Base-by-base conservation (phyloP, 768 basidiomycete genomes). In the Paxillus rubicundulus region DNA sequence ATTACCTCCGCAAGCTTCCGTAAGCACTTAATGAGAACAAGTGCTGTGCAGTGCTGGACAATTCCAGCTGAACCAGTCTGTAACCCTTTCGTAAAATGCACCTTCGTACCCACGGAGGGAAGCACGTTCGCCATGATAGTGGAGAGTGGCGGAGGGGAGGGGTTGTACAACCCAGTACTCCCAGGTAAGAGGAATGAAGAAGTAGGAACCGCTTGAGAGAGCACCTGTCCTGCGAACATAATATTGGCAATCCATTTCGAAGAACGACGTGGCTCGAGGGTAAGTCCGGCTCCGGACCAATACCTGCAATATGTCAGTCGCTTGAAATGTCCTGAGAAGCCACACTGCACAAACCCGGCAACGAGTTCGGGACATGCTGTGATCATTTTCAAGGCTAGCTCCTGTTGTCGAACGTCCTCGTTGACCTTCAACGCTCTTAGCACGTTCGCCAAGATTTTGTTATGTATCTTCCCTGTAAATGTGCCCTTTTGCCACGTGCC, bases 161-260 rank as follows among this genome's bases (percentile, higher is more conserved):
- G 84, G 9, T 86, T 79, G 60, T 85, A 86, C 2, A 83, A 71
- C 13, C 71, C 65, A 24, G 64, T 57, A 37, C 65, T 68, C 5
- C 67, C 62, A 45, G 76, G 71, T 14, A 87, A 74, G 53, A 82
- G 70, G 64, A 94, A 93, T 0, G 81, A 80, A 1, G 73, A 59
- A 1, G 73, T 58, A 0, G 94, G 92, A 2, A 93, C 71, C 0
- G 89, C 83, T 0, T 93, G 78, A 1, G 89, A 86, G 46, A 97
- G 77, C 48, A 98, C 79, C 8, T 77, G 77, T 2, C 87, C 90
- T 37, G 91, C 82, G 63, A 94, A 88, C 5, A 90, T 76, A 57
- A 97, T 85, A 52, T 93, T 96, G 0, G 87, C 82, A 30, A 98
- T 85, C 94, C 96, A 98, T 63, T 86, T 87, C 0, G 89, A 89